Base-by-base conservation (phyloP, 2,329 filamentous ascomycete genomes). In the Clarireedia sp. region DNA sequence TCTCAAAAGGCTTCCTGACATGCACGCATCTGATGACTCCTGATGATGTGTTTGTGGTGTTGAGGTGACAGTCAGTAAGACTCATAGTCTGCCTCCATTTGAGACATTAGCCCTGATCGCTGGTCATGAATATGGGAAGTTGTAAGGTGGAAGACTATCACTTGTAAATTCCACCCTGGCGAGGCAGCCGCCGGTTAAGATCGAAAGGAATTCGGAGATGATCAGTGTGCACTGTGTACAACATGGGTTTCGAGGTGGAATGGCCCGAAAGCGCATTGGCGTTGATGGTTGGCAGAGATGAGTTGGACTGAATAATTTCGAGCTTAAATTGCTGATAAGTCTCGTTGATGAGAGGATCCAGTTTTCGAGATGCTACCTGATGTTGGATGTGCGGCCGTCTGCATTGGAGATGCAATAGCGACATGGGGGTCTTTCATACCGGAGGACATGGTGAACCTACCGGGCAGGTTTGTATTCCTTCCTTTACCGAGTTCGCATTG, bases 361-460 rank as follows among this genome's bases (percentile, higher is more conserved):
- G 38, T 55, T 43, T 37, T 59, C 51, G 57, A 57, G 54, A 55
- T 55, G 46, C 51, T 55, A 55, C 53, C 48, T 55, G 53, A 51
- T 53, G 46, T 54, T 59, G 54, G 48, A 45, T 48, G 48, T 56
- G 54, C 56, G 57, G 55, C 38, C 52, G n/a, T 54, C 53, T 59
- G 57, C 56, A 61, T 57, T 58, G 49, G 52, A 51, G 48, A 55
- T 57, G 56, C 45, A 58, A 58, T 57, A 54, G 46, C 36, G 38
- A 53, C 58, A 56, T 48, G 58, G 57, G 60, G 43, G 29, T 33
- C 12, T 21, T 23, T 54, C 48, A 37, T 26, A 54, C 33, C 33
- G 37, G 51, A 48, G 51, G 51, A 48, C 51, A 48, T 54, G 36
- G 33, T 48, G 36, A 48, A 49, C 51, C 51, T 54, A 49, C 51